Percentiles rank a stretch among this genome's conserved stretches.
Conservation (phyloP, 2,329 filamentous ascomycete genomes). For the Dactylellina cionopaga region DNA sequence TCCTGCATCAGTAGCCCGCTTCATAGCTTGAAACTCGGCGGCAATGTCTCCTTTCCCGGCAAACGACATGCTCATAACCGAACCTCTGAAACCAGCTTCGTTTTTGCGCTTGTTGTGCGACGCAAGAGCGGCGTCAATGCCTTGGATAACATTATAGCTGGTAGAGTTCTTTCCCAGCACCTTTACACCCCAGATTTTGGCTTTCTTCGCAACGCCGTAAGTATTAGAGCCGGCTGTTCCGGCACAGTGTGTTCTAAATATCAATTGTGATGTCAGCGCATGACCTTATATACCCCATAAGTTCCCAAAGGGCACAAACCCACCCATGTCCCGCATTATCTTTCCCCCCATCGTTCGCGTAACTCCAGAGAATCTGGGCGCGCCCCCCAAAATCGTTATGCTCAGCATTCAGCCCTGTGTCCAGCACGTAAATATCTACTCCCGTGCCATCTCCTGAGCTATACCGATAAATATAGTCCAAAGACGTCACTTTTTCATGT, state of each 20-base stretch:
- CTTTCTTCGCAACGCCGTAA: constrained; percentile 65
- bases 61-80: constrained; percentile 69
- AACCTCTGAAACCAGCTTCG: constrained; percentile 58
- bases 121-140: constrained; percentile 62
- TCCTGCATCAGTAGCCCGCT: constrained; percentile 62
- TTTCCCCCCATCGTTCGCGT: constrained; percentile 63
- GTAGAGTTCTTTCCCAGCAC: constrained; percentile 63
- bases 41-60: constrained; percentile 63
- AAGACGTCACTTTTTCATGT: constrained; percentile 54
- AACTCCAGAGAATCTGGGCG: constrained; percentile 54
- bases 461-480: constrained; percentile 61
- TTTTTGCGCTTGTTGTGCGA: constrained; percentile 62
- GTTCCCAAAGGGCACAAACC: constrained; percentile 66
- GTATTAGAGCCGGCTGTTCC: constrained; percentile 57
- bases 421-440: constrained; percentile 65
- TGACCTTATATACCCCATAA: too few species aligned
- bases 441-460: constrained; percentile 59
- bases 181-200: constrained; percentile 64
- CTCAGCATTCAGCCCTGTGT: constrained; percentile 61
- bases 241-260: constrained; percentile 57
- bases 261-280: constrained; percentile 41
- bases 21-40: constrained; percentile 66
- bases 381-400: constrained; percentile 57
- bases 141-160: constrained; percentile 60
- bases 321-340: constrained; percentile 66